phyloP scores from a whole-genome alignment of 1,139 yeast genomes.

The Pneumocystis murina region DNA sequence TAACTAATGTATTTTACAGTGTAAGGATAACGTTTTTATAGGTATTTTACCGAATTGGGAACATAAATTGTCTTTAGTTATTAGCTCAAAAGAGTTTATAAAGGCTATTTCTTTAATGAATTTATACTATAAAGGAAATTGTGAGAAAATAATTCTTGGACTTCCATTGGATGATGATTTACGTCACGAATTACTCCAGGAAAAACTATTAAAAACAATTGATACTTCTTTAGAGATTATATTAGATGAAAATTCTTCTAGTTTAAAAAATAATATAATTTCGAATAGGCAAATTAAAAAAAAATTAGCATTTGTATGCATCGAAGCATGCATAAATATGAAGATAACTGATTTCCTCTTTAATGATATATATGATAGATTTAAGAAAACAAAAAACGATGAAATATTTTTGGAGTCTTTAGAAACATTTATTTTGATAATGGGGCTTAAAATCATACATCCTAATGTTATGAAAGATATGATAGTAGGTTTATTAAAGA shows the following conservation, averaged over 20 bases:
- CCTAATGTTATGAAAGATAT: constrained; percentile 48
- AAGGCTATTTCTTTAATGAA: constrained; percentile 44
- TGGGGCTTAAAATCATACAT: constrained; percentile 36
- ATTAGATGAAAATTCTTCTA: constrained; percentile 20
- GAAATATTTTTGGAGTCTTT: constrained; percentile 36
- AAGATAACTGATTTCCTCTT: constrained; percentile 30
- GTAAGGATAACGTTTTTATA: constrained; percentile 35
- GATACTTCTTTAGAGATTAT: constrained; percentile 36
- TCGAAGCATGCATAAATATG: constrained; percentile 30
- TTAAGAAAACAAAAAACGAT: constrained; percentile 22
- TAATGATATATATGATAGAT: constrained; percentile 40
- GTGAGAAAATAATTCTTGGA: constrained; percentile 36
- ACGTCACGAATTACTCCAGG: constrained; percentile 37
- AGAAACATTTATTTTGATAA: constrained; percentile 37
- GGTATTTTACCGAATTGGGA: constrained; percentile 65
- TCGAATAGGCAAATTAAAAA: background rate
- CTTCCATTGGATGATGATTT: constrained; percentile 35
- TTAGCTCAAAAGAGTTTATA: constrained; percentile 37
- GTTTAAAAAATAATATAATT: constrained; percentile 9
- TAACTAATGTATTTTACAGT: constrained; percentile 17
- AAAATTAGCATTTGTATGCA: constrained; percentile 19
- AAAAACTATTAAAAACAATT: constrained; percentile 44
- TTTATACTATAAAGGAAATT: constrained; percentile 37
- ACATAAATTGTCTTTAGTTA: constrained; percentile 38
- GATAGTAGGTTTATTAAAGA: constrained; percentile 35